Evolutionary conservation across 2,329 filamentous ascomycete species (phyloP).

Genomic region (Acrocalymma vagum): DNA sequence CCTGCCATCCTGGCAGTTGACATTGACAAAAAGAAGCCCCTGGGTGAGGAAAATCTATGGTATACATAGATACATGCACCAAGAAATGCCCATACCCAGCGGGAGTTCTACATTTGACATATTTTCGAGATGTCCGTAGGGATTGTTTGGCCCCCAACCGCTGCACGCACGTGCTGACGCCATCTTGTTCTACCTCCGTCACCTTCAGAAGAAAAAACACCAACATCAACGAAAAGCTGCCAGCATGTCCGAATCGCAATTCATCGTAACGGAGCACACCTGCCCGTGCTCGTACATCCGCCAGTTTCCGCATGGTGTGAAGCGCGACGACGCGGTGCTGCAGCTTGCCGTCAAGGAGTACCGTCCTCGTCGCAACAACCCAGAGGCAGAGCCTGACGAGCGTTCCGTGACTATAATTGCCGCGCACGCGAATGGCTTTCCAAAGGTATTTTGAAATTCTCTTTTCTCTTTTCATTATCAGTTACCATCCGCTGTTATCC

Average conservation of each 20-base stretch:
- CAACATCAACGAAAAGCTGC: too few species aligned
- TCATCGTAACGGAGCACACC: constrained; percentile 24
- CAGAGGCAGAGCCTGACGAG: constrained; percentile 33
- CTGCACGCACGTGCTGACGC: too few species aligned
- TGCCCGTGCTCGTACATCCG: constrained; percentile 25
- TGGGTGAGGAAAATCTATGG: too few species aligned
- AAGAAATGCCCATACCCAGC: too few species aligned
- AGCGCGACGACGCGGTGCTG: constrained; percentile 16
- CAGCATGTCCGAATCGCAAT: constrained; percentile 16
- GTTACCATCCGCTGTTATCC: neutral
- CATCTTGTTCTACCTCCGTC: too few species aligned
- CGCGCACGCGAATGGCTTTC: constrained; percentile 26
- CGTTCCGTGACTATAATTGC: constrained; percentile 24
- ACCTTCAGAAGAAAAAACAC: too few species aligned
- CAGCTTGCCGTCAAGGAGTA: constrained; percentile 29
- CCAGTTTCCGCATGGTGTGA: constrained; percentile 21
- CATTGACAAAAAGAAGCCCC: too few species aligned
- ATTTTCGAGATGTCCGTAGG: too few species aligned
- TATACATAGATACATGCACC: too few species aligned
- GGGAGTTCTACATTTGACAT: too few species aligned
- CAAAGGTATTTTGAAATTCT: constrained; percentile 16
- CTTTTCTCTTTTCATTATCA: neutral
- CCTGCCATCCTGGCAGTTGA: too few species aligned
- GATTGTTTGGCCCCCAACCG: too few species aligned
- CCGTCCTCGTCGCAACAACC: constrained; percentile 55